A percentile compares a stretch with the other conserved stretches of the same genome.
phyloP scores from a whole-genome alignment of 2,329 filamentous ascomycete genomes.

The Hymenoscyphus albidus region DNA sequence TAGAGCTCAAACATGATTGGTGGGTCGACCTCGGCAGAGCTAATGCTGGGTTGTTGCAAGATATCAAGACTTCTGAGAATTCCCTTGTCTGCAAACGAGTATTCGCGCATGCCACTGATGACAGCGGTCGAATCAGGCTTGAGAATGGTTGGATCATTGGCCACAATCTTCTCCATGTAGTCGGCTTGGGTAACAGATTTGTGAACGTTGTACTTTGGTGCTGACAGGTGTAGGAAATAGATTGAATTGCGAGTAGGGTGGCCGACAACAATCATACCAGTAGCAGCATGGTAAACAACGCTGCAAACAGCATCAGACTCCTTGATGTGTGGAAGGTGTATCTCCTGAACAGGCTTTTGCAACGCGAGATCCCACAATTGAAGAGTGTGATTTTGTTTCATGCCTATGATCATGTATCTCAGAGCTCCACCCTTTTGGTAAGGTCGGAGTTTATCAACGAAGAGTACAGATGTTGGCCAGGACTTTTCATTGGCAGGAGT shows the following conservation, averaged over 20 bases:
- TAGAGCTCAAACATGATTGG: slow-evolving; percentile 88
- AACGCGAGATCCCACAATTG: slow-evolving; percentile 98
- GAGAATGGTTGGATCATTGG: slow-evolving; percentile 68
- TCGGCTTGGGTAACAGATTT: slow-evolving; percentile 79
- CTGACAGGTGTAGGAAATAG: slow-evolving; percentile 94
- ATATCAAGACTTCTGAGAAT: slow-evolving; percentile 87
- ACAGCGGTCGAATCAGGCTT: slow-evolving; percentile 93
- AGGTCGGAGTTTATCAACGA: slow-evolving; percentile 93
- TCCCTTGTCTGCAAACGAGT: slow-evolving; percentile 84
- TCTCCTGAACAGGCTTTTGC: slow-evolving; percentile 92
- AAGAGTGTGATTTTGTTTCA: slow-evolving; percentile 98
- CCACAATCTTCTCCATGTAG: slow-evolving; percentile 75
- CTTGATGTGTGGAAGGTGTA: slow-evolving; percentile 92
- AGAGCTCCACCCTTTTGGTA: slow-evolving; percentile 87
- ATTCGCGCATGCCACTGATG: slow-evolving; percentile 93
- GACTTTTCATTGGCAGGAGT: slow-evolving; percentile 88
- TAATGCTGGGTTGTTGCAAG: slow-evolving; percentile 65
- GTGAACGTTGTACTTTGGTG: slow-evolving; percentile 81
- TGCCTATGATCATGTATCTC: slow-evolving; percentile 92
- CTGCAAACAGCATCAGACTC: slow-evolving; percentile 98
- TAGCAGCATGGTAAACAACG: slow-evolving; percentile 86
- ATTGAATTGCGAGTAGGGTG: slow-evolving; percentile 96
- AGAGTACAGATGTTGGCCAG: slow-evolving; percentile 92
- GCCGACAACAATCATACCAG: slow-evolving; percentile 90
- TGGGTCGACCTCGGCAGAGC: slow-evolving; percentile 58